A percentile compares a stretch with the other conserved stretches of the same genome.
Evolutionary conservation across 148 eudicot genomes (phyloP).

Genomic region (Arctostaphylos glauca): DNA sequence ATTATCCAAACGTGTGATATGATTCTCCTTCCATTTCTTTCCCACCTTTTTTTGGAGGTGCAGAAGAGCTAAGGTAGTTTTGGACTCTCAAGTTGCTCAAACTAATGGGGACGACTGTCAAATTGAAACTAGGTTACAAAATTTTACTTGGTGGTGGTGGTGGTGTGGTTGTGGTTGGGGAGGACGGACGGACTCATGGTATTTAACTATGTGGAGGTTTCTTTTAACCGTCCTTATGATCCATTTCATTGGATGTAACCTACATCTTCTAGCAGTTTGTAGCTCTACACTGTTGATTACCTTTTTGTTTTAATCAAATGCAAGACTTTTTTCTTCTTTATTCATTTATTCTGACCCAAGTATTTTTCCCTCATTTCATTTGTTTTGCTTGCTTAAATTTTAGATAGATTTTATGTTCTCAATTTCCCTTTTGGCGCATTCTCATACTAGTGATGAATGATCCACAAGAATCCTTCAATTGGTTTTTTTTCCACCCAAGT

Average conservation of each 20-base stretch:
- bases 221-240: not conserved
- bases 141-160: not conserved
- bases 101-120: not conserved
- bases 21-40: not conserved
- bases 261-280: not conserved
- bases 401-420: not conserved
- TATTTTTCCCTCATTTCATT: not conserved
- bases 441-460: not conserved
- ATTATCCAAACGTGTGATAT: not conserved
- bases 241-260: not conserved
- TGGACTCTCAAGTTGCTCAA: not conserved
- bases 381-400: not conserved
- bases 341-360: not conserved
- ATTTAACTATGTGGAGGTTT: not conserved
- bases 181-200: not conserved
- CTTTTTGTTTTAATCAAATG: not conserved
- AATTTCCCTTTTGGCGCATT: not conserved
- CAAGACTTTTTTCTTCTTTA: not conserved
- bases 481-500: not conserved
- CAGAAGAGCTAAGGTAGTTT: not conserved
- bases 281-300: not conserved
- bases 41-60: not conserved
- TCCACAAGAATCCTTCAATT: not conserved
- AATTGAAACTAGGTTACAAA: no score
- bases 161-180: no score